Evolutionary conservation across 805 yeast genomes (phyloP).

Genomic region (Wickerhamiella alocasiicola): DNA sequence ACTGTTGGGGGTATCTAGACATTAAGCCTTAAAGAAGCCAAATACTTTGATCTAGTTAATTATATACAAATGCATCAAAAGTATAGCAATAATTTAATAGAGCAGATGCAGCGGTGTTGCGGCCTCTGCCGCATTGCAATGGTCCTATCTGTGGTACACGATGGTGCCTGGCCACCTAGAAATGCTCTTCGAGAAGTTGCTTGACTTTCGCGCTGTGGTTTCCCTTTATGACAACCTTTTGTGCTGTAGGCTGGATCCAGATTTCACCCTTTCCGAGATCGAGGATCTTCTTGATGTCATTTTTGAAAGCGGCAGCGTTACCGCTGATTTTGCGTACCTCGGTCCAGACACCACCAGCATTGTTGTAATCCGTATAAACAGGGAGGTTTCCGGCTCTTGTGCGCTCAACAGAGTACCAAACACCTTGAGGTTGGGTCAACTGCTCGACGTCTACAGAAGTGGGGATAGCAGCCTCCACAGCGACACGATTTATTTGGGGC

Average conservation of each 20-base stretch:
- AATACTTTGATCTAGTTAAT: too few species aligned
- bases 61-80: too few species aligned
- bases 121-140: too few species aligned
- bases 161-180: constrained; percentile 15
- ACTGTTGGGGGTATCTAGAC: too few species aligned
- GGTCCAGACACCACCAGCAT: constrained; percentile 50
- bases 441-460: background rate
- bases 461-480: background rate
- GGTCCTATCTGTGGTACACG: too few species aligned
- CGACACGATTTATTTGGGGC: background rate
- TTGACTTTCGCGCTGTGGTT: constrained; percentile 31
- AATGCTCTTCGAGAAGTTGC: constrained; percentile 25
- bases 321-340: constrained; percentile 65
- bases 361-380: constrained; percentile 59
- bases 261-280: constrained; percentile 36
- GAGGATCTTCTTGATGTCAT: constrained; percentile 45
- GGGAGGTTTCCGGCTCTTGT: constrained; percentile 51
- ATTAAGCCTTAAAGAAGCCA: too few species aligned
- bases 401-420: constrained; percentile 19
- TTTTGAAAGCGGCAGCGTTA: constrained; percentile 48
- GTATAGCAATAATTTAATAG: too few species aligned
- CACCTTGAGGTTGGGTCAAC: constrained; percentile 1
- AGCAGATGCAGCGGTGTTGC: too few species aligned
- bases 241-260: constrained; percentile 38
- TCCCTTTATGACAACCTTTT: constrained; percentile 43